Percentiles rank a stretch among this genome's conserved stretches.
Evolutionary conservation across 2,329 filamentous ascomycete species (phyloP).

Genomic region (Epichloe hybrida): DNA sequence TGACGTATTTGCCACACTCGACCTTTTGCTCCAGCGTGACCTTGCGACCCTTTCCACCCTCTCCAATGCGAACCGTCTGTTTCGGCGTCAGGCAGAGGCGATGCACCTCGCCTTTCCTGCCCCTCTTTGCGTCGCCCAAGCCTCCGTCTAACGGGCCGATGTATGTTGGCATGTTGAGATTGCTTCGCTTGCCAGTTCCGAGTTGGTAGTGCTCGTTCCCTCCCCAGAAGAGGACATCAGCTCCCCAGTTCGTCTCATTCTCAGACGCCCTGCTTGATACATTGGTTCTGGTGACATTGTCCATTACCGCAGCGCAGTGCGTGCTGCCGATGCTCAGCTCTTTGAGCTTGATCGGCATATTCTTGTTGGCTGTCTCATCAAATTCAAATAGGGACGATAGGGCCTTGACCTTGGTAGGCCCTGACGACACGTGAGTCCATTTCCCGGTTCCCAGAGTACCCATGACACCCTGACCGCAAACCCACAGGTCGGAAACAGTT

Average conservation of each 20-base stretch:
- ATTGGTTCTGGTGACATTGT: conserved; percentile 59
- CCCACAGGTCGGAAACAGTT: conserved; percentile 54
- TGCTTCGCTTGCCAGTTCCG: conserved; percentile 79
- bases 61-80: conserved; percentile 52
- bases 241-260: conserved; percentile 75
- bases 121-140: conserved; percentile 42
- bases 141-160: conserved; percentile 62
- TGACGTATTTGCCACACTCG: conserved; percentile 72
- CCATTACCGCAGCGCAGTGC: conserved; percentile 72
- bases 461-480: conserved; percentile 73
- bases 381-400: conserved; percentile 80
- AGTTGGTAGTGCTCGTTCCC: conserved; percentile 91
- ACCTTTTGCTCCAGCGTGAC: conserved; percentile 74
- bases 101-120: conserved; percentile 50
- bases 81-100: conserved; percentile 70
- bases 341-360: conserved; percentile 66
- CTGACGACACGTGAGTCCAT: conserved; percentile 76
- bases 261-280: conserved; percentile 36
- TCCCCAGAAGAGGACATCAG: conserved; percentile 86
- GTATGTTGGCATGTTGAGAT: conserved; percentile 61
- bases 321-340: conserved; percentile 63
- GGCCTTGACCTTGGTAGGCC: conserved; percentile 66
- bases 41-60: conserved; percentile 47
- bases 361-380: conserved; percentile 54
- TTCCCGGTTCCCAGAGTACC: conserved; percentile 73